Evolutionary conservation across 2,329 filamentous ascomycete genomes (phyloP), one percentile per base, ranked within the genome.

Genomic region (Aspergillus melleus): DNA sequence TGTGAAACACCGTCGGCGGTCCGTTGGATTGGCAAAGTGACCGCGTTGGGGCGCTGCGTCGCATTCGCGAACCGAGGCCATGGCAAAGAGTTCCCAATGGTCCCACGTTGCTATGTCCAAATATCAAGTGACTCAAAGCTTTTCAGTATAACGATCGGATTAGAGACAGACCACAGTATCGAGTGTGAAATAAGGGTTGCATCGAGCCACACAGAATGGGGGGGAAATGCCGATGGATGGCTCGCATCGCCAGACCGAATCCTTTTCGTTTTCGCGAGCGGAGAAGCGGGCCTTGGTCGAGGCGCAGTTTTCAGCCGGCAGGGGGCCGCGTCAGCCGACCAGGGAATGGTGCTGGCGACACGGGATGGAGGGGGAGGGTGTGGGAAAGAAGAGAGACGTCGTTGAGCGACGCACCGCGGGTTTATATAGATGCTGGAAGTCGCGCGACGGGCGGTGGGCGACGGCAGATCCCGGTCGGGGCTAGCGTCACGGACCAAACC

Each of bases 301-400:
- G 14, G 39, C 39, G n/a, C 14, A 44, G n/a, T 44, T 44, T 44
- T 63, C 20, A 54, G 39, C 30, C 9, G 39, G 52, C 52, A 54
- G 52, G 52, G 32, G 36, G 36, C 52, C 39, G 44, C 16, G 12
- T 54, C 52, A 54, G 52, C 52, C 52, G 39, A 54, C 52, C 52
- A 47, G 39, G 36, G 39, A 42, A 19, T 19, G 20, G 39, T 44
- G 39, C 39, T 44, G 39, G 14, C 39, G 14, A 44, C 22, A 26
- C 36, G 36, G 19, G 52, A 47, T 24, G 14, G 39, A 54, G 32
- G 22, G n/a, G 39, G 44, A 47, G 52, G 44, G 39, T 44, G 39
- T 54, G 42, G 20, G 39, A 54, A 46, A 24, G 30, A 54, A 54
- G 39, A 47, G 36, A 24, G 20, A 46, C 16, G 39, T 54, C 22